A percentile compares a stretch with the other conserved stretches of the same genome.
Conservation (phyloP, 352 stramenopile species). For the Phytophthora ramorum region DNA sequence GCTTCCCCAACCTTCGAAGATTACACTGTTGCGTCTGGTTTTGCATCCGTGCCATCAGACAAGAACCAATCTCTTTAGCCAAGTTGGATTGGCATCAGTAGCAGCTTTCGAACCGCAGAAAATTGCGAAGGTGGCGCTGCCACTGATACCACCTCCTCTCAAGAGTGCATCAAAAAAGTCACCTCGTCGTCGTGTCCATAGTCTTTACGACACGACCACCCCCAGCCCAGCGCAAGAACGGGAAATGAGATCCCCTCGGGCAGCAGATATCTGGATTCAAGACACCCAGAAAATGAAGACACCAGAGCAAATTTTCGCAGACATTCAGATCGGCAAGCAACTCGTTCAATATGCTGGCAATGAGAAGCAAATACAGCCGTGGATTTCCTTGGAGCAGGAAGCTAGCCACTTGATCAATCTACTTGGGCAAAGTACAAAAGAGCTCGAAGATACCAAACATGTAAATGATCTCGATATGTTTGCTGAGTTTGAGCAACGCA, state of each 20-base stretch:
- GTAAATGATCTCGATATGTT: background rate
- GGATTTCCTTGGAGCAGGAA: slow-evolving; percentile 22
- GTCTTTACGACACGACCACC: background rate
- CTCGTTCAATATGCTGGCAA: slow-evolving; percentile 21
- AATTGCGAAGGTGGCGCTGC: slow-evolving; percentile 4
- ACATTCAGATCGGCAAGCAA: slow-evolving; percentile 39
- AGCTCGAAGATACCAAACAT: background rate
- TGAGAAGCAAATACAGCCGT: slow-evolving; percentile 8
- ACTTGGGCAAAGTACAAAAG: background rate
- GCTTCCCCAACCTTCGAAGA: slow-evolving; percentile 21
- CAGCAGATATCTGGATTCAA: slow-evolving; percentile 35
- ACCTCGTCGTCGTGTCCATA: background rate
- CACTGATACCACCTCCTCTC: slow-evolving; percentile 18
- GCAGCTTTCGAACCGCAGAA: slow-evolving; percentile 18
- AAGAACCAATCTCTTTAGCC: slow-evolving; percentile 55
- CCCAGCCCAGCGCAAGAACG: background rate
- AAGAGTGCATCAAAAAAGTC: background rate
- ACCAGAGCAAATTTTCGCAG: slow-evolving; percentile 42
- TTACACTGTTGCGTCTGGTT: slow-evolving; percentile 51
- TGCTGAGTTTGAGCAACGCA: slow-evolving; percentile 16
- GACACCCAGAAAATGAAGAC: slow-evolving; percentile 37
- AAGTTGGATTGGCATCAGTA: slow-evolving; percentile 52
- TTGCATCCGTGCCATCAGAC: slow-evolving; percentile 56
- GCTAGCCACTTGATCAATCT: background rate
- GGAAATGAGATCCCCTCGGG: slow-evolving; percentile 6